These are phyloP conservation scores for Hyphodiscus sp. DNA, from an alignment of 2,329 filamentous ascomycete genomes.

Conservation along the genomic window DNA sequence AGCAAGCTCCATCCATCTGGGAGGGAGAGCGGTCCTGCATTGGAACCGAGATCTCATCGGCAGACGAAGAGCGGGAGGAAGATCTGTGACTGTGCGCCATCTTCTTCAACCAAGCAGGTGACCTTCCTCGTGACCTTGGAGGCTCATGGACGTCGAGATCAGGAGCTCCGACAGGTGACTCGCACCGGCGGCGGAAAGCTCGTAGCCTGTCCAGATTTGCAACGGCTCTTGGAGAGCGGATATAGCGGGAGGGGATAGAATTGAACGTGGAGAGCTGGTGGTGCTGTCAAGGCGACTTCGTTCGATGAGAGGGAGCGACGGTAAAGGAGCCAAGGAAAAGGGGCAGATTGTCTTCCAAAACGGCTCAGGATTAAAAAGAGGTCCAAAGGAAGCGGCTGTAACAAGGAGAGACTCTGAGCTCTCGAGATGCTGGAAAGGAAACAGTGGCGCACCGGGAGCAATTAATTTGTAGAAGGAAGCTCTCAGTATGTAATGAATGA, in stretches of 20 bases:
- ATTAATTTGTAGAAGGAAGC: neutral
- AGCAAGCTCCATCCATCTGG: conserved; percentile 8
- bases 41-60: conserved; percentile 9
- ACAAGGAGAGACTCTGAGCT: neutral
- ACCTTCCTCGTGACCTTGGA: conserved; percentile 17
- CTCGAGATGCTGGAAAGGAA: neutral
- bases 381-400: neutral
- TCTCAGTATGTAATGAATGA: neutral
- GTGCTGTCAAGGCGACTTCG: neutral
- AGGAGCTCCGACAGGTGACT: conserved; percentile 16
- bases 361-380: neutral
- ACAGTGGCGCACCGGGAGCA: neutral
- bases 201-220: conserved; percentile 25
- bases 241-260: neutral
- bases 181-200: conserved; percentile 26
- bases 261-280: neutral
- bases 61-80: conserved; percentile 22
- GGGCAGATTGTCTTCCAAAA: neutral
- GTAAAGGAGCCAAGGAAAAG: neutral
- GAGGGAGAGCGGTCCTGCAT: neutral
- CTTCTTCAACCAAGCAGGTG: conserved; percentile 25
- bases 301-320: neutral
- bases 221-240: conserved; percentile 9
- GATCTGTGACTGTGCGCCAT: conserved; percentile 24
- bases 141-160: conserved; percentile 8